phyloP scores from a whole-genome alignment of 176 grass and related monocot genomes.

The Avena atlantica region DNA sequence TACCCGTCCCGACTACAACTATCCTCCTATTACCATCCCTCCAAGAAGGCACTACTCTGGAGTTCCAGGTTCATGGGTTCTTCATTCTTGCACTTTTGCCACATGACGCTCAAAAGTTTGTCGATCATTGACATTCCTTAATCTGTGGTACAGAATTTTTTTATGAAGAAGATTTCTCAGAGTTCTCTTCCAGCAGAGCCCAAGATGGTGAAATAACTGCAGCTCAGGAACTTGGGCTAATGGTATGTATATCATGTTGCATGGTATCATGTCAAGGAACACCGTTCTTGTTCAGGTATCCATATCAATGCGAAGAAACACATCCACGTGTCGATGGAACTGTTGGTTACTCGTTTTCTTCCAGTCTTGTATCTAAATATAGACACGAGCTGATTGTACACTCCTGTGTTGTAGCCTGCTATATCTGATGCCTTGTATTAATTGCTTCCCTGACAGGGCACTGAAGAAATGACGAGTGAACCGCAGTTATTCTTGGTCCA shows the following conservation, averaged over 20 bases:
- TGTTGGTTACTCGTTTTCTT: not conserved
- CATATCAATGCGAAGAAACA: not conserved
- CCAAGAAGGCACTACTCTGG: constrained; percentile 45
- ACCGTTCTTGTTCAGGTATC: constrained; percentile 21
- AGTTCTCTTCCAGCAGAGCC: constrained; percentile 38
- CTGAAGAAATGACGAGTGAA: constrained; percentile 16
- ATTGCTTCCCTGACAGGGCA: constrained; percentile 39
- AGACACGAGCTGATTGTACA: not conserved
- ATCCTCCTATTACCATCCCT: constrained; percentile 54
- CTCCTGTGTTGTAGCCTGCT: not conserved
- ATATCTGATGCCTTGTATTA: constrained; percentile 1
- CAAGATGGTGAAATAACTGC: constrained; percentile 49
- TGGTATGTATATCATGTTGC: constrained; percentile 47
- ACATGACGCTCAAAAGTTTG: not conserved
- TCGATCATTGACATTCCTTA: not conserved
- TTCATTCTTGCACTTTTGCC: constrained; percentile 18
- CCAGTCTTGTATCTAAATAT: constrained; percentile 3
- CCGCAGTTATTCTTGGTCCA: constrained; percentile 66
- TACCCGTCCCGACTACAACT: constrained; percentile 36
- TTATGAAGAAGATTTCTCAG: constrained; percentile 51
- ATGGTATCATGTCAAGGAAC: constrained; percentile 28
- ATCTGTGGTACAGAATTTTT: constrained; percentile 41
- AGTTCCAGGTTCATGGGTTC: constrained; percentile 53
- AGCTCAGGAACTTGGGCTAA: constrained; percentile 57
- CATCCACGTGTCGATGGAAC: not conserved